phyloP scores from a whole-genome alignment of 768 basidiomycete species.

The Tylopilus subfusipes region DNA sequence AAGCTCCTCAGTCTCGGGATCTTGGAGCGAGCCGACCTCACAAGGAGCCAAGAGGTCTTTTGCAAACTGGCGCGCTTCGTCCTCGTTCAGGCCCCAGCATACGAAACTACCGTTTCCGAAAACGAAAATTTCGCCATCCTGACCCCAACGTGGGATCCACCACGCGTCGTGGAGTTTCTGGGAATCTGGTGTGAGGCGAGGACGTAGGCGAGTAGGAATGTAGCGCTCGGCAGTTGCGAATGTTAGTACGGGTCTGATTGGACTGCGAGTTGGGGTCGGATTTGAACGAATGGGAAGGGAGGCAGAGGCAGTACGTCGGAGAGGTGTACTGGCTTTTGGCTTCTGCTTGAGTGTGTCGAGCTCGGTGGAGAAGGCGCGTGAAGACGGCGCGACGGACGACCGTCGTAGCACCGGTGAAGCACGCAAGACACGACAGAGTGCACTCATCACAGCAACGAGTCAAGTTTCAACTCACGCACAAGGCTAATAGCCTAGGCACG shows the following conservation, averaged over 20 bases:
- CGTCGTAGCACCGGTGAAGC: neutral
- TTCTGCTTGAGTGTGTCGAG: conserved; percentile 47
- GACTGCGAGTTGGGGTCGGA: conserved; percentile 79
- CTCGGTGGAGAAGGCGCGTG: conserved; percentile 18
- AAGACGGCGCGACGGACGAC: neutral
- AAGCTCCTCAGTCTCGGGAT: conserved; percentile 82
- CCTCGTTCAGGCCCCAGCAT: conserved; percentile 83
- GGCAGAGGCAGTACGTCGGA: conserved; percentile 78
- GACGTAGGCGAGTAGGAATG: conserved; percentile 59
- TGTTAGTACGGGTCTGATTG: conserved; percentile 74
- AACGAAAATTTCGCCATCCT: conserved; percentile 80
- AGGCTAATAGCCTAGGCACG: too few species aligned
- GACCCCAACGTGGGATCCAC: conserved; percentile 74
- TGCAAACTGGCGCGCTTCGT: conserved; percentile 67
- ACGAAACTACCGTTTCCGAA: conserved; percentile 88
- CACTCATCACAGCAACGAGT: conserved; percentile 13
- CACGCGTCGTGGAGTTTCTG: conserved; percentile 70
- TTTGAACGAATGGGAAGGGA: conserved; percentile 84
- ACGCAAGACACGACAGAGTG: conserved; percentile 11
- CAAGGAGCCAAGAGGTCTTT: conserved; percentile 56
- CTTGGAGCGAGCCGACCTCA: conserved; percentile 61
- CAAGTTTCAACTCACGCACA: too few species aligned
- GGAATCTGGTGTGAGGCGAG: conserved; percentile 50
- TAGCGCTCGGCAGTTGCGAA: conserved; percentile 84
- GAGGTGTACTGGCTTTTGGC: conserved; percentile 77